Base-by-base conservation (phyloP, 1,139 yeast genomes). In the Candida neerlandica region DNA sequence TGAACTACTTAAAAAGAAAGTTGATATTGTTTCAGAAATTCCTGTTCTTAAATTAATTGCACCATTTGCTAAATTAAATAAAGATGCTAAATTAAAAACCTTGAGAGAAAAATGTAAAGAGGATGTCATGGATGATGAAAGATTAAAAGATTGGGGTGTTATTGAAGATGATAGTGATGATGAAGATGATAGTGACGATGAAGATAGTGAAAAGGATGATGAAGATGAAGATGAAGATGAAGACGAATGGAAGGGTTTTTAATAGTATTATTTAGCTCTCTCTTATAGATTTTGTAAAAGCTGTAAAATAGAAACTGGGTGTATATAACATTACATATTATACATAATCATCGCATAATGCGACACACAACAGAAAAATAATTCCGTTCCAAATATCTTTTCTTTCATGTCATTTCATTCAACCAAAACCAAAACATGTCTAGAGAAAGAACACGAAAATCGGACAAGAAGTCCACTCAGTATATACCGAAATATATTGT, bases 131-230 rank as follows among this genome's bases (percentile, higher is more conserved):
- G 72, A 72, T 1, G 96, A 91, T 63, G 69, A 71, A 34, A 77
- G 95, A 61, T 74, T 90, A 51, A 66, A 66, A 34, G 73, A 73
- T 38, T 89, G 96, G 96, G 87, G 85, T 6, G 74, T 84, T 4
- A 66, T 67, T 9, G 72, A 74, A 46, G 61, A 54, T 5, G 63
- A 55, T 5, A 64, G 60, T 16, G 63, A 57, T 6, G 66, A 61
- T 3, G 66, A 58, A 29, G 58, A 54, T 4, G 58, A 53, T 6
- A 59, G 57, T 12, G 59, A 50, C 1, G 62, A 56, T 2, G 56
- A 51, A 10, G 57, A 52, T 2, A 55, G 51, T 6, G 63, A 53
- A 48, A 58, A 53, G 4, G 53, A 53, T 41, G 54, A 47, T 7
- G 58, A 59, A 12, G 62, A 55, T 2, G 60, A 58, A 12, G 70